Percentiles rank a stretch among this genome's conserved stretches.
Evolutionary conservation across 495 filamentous ascomycete species (phyloP).

Genomic region (Pyrenula aspistea): DNA sequence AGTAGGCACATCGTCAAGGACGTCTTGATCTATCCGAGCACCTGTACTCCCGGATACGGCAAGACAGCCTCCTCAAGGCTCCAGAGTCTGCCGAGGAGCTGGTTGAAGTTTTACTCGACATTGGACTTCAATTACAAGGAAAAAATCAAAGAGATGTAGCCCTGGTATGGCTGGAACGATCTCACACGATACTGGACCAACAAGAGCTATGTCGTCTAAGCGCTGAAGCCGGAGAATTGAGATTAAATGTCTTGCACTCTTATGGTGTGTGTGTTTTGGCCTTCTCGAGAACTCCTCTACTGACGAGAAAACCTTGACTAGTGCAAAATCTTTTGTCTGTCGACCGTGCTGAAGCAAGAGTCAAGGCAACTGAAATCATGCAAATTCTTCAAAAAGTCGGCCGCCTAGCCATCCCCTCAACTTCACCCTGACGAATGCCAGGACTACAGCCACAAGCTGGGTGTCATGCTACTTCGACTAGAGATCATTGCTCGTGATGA

Average conservation of each 20-base stretch:
- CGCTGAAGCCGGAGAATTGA: slow-evolving; percentile 47
- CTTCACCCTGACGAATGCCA: too few relatives aligned
- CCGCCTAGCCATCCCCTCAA: too few relatives aligned
- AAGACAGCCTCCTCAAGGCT: slow-evolving; percentile 26
- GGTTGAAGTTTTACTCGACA: slow-evolving; percentile 60
- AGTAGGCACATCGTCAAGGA: slow-evolving; percentile 58
- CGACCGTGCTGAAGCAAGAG: neutral
- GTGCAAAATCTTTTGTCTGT: neutral
- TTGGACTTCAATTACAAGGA: slow-evolving; percentile 48
- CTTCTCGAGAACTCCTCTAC: too few relatives aligned
- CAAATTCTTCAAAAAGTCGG: neutral
- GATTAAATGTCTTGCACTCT: slow-evolving; percentile 50
- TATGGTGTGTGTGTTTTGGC: slow-evolving; percentile 14
- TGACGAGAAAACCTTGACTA: too few relatives aligned
- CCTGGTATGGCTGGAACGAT: slow-evolving; percentile 63
- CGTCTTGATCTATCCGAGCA: slow-evolving; percentile 66
- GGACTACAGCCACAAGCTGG: slow-evolving; percentile 48
- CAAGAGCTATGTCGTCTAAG: slow-evolving; percentile 46
- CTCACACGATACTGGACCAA: slow-evolving; percentile 43
- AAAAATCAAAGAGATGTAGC: slow-evolving; percentile 41
- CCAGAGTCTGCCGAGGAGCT: slow-evolving; percentile 45
- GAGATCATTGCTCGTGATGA: slow-evolving; percentile 40
- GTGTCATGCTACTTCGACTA: slow-evolving; percentile 58
- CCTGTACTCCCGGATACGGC: slow-evolving; percentile 50
- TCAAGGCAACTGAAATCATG: neutral